These are phyloP conservation scores for Drosera spatulata DNA, from an alignment of 179 eudicot species.

Conservation along the genomic window DNA sequence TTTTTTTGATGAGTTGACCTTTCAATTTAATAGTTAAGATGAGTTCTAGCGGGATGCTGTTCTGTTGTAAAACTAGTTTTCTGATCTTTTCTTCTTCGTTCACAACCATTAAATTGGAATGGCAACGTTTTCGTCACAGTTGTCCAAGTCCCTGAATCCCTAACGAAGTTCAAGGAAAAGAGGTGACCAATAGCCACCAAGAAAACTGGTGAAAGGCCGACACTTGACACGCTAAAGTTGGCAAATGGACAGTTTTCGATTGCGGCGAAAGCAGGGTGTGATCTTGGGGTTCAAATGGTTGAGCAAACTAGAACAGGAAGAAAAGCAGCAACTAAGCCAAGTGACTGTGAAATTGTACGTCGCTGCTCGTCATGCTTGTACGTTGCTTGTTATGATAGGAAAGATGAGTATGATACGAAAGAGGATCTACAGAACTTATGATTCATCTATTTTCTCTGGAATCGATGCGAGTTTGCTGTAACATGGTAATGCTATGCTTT, in stretches of 20 bases:
- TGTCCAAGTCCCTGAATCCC: conserved; percentile 48
- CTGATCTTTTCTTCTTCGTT: background rate
- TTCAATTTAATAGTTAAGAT: background rate
- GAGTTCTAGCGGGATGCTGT: no score
- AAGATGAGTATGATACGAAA: no score
- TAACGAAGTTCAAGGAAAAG: conserved; percentile 44
- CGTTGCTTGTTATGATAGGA: no score
- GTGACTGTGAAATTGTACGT: background rate
- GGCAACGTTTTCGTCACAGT: conserved; percentile 22
- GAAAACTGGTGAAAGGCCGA: conserved; percentile 18
- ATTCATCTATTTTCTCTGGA: no score
- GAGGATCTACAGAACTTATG: no score
- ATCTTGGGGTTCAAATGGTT: conserved; percentile 86
- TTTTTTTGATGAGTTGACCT: background rate
- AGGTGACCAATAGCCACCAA: conserved; percentile 25
- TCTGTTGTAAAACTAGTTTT: background rate
- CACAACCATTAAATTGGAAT: background rate
- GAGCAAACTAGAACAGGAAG: conserved; percentile 64
- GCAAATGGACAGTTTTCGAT: conserved; percentile 71
- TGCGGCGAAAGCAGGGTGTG: conserved; percentile 77
- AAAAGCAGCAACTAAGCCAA: conserved; percentile 31
- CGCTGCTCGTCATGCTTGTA: no score
- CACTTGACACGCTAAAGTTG: conserved; percentile 6
- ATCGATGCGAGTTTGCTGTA: no score
- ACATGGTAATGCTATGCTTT: no score